phyloP scores from a whole-genome alignment of 2,329 filamentous ascomycete species.

The Colletotrichum limetticola region DNA sequence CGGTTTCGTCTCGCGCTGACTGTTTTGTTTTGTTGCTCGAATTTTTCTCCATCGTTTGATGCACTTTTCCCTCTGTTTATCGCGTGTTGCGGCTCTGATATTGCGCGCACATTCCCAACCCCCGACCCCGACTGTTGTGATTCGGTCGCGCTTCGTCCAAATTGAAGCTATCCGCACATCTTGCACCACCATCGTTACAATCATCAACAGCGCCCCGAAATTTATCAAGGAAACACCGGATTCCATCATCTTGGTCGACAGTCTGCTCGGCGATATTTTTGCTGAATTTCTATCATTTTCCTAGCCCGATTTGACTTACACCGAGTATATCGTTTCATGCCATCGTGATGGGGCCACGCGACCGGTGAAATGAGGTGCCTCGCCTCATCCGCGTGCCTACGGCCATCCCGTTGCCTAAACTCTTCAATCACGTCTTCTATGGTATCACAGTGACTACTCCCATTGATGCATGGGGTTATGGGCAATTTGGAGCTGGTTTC shows the following conservation, averaged over 20 bases:
- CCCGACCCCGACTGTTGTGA: not conserved
- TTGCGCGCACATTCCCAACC: not conserved
- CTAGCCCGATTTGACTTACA: slow-evolving; percentile 33
- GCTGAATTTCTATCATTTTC: slow-evolving; percentile 24
- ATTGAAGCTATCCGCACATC: slow-evolving; percentile 37
- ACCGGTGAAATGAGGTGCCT: slow-evolving; percentile 7
- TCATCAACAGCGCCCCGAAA: not conserved
- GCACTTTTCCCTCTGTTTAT: not conserved
- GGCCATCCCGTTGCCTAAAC: not conserved
- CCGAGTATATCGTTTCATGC: slow-evolving; percentile 23
- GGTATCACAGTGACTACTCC: no score
- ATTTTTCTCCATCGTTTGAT: slow-evolving; percentile 19
- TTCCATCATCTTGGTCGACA: slow-evolving; percentile 25
- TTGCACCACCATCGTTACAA: slow-evolving; percentile 29
- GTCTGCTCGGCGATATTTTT: slow-evolving; percentile 20
- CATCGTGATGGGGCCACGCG: slow-evolving; percentile 20
- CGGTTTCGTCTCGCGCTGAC: slow-evolving; percentile 13
- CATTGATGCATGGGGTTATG: not conserved
- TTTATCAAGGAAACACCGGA: slow-evolving; percentile 6
- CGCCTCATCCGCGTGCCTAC: not conserved
- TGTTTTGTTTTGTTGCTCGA: not conserved
- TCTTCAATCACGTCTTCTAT: not conserved
- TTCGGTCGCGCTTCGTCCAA: slow-evolving; percentile 6
- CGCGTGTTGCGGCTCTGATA: slow-evolving; percentile 6
- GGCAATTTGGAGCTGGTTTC: not conserved